These are phyloP conservation scores for Rhizopogon vinicolor DNA, from an alignment of 768 basidiomycete species.

Conservation along the genomic window DNA sequence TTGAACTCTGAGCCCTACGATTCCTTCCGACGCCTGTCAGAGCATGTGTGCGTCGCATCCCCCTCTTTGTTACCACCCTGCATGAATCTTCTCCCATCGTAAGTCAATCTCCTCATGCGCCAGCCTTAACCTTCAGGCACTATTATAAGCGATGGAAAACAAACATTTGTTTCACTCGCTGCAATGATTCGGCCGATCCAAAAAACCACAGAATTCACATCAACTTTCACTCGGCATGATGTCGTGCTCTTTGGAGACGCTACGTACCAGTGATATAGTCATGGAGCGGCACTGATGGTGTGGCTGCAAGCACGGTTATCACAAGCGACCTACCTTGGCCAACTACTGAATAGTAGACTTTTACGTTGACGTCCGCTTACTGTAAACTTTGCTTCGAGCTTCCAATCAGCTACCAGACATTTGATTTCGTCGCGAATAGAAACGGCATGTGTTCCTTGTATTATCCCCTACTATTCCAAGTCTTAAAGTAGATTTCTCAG, in stretches of 20 bases:
- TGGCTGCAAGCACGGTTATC: no score
- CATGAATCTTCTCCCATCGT: background rate
- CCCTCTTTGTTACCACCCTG: background rate
- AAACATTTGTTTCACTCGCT: background rate
- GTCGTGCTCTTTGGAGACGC: background rate
- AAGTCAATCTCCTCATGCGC: background rate
- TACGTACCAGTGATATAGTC: background rate
- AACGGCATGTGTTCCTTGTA: background rate
- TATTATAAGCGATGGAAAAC: background rate
- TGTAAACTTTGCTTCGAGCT: background rate
- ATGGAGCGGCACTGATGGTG: no score
- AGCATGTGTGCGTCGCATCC: background rate
- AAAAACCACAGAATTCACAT: background rate
- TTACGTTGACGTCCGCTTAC: background rate
- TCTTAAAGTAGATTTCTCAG: background rate
- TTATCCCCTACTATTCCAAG: background rate
- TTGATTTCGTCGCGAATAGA: background rate
- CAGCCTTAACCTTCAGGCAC: background rate
- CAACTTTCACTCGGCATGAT: background rate
- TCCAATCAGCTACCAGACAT: no score
- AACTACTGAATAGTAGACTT: no score
- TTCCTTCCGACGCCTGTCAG: background rate
- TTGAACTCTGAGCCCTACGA: background rate
- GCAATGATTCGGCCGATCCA: background rate
- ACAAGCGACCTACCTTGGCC: no score